Percentiles rank a stretch among this genome's conserved stretches.
These are phyloP conservation scores for Quercus phellos DNA, from an alignment of 331 rosid species.

Conservation along the genomic window DNA sequence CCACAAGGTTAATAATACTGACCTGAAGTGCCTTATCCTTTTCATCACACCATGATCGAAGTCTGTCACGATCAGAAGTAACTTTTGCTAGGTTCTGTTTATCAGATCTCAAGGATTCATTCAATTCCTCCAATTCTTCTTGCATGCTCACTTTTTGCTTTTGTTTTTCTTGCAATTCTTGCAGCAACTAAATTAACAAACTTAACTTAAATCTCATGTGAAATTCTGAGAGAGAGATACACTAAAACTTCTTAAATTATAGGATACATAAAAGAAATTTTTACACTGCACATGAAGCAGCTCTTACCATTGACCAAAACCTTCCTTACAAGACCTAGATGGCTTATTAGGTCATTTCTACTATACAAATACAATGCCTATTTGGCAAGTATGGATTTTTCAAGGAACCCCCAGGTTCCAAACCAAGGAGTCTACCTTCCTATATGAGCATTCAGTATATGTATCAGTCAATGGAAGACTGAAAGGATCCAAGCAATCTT, in stretches of 20 bases:
- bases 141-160: constrained; percentile 51
- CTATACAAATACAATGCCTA: not conserved
- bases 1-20: constrained; percentile 21
- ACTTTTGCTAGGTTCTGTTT: constrained; percentile 54
- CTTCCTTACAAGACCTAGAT: not conserved
- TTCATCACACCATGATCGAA: constrained; percentile 51
- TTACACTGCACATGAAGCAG: not conserved
- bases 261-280: not conserved
- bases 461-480: not conserved
- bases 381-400: not conserved
- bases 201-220: constrained; percentile 13
- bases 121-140: constrained; percentile 65
- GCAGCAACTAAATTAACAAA: constrained; percentile 49
- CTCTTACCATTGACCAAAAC: not conserved
- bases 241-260: not conserved
- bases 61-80: constrained; percentile 46
- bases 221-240: not conserved
- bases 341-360: not conserved
- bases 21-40: constrained; percentile 83
- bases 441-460: not conserved
- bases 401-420: not conserved
- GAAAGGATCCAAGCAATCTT: constrained; percentile 1
- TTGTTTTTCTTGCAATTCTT: constrained; percentile 61
- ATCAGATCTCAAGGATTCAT: constrained; percentile 52
- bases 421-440: not conserved